Evolutionary conservation across 495 filamentous ascomycete species (phyloP), one percentile per base, ranked within the genome.

Genomic region (Daldinia caldariorum): DNA sequence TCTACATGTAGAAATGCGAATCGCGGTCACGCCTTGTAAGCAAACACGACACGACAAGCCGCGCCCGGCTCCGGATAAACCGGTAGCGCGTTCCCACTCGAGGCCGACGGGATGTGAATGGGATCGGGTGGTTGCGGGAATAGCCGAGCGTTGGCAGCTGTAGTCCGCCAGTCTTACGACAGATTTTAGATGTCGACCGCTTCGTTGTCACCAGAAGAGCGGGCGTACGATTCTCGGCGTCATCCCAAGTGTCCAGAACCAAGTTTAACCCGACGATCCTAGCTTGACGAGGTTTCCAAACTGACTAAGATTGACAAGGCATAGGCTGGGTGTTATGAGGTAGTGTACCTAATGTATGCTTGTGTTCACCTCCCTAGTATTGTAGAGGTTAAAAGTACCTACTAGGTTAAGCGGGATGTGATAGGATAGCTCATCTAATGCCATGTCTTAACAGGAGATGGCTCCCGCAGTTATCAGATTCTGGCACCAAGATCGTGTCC

Each of bases 231-330:
- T 59, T 66, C 63, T 66, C 63, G 61, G 65, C 56, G 59, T 56
- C 16, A 55, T 34, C 51, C 51, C n/a, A 35, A 32, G 22, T 50
- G 34, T 50, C 60, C 16, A 61, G 51, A 43, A 26, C 38, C 18
- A 31, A 58, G 49, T 65, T 10, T 47, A 31, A 59, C 64, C 57
- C 49, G 61, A 60, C 57, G 70, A 73, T 73, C 67, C 61, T 59
- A 43, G 61, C 61, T 67, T 41, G 26, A 65, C n/a, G 66, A 66
- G 60, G 58, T 39, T 20, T 45, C 54, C 37, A 47, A 50, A 67
- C 69, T 66, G 69, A 72, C 69, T 67, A 72, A 67, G 64, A 72
- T 60, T 64, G 63, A 72, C 69, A 64, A 63, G 69, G 64, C 69
- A 61, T 64, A 64, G 55, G 45, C 53, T 16, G 43, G 7, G 10